Evolutionary conservation across 306 rosid species (phyloP), one percentile per base, ranked within the genome.

Genomic region (Glycyrrhiza uralensis): DNA sequence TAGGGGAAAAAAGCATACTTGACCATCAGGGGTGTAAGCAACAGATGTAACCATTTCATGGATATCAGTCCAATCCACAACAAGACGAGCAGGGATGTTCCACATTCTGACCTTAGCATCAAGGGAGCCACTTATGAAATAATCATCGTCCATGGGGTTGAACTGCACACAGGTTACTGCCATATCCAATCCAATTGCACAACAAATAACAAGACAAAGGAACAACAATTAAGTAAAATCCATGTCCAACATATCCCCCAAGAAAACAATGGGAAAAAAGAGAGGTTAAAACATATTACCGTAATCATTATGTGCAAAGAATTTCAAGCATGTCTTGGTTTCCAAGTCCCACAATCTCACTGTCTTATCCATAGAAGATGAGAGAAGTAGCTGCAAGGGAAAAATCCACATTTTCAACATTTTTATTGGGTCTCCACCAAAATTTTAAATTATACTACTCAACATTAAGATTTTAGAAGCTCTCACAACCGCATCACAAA

Each of bases 281-380:
- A 7, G 23, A 36, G 20, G 83, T 47, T 35, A 7, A 2, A 75
- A 52, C 13, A 50, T 51, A 79, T 84, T 81, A 90, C 98, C 98
- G 47, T 90, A 92, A 72, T 92, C 96, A 39, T 90, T 92, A 75
- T 92, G 98, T 13, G 96, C 86, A 75, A 92, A 90, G 79, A 88
- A 35, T 69, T 90, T 90, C 49, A 92, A 65, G 62, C 98, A 92
- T 18, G 77, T 41, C 84, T 84, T 88, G 28, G 79, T 86, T 75
- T 90, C 95, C 83, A 88, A 42, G 64, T 90, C 95, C 98, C 98
- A 90, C 33, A 90, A 81, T 55, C 96, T 90, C 73, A 92, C 96
- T 32, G 98, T 92, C 66, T 92, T 92, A 78, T 92, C 98, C 96
- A 88, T 90, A 29, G 98, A 92, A 50, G 98, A 92, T 13, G 98